These are phyloP conservation scores for Paralagenidium karlingii DNA, from an alignment of 352 stramenopile species.

Conservation along the genomic window DNA sequence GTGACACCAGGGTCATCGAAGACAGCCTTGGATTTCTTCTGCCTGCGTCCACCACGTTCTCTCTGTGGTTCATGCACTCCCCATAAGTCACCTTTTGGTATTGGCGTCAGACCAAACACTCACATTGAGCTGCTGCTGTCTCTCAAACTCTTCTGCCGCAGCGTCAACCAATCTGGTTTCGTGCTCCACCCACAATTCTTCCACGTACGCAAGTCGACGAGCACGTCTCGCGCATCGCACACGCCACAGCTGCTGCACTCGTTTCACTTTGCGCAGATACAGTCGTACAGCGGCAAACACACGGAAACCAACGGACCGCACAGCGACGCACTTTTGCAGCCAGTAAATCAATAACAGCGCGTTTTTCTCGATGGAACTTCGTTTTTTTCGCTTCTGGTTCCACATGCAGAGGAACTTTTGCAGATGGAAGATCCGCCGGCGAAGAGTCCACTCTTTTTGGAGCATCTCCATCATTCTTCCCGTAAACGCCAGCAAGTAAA, in stretches of 20 bases:
- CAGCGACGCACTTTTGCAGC: conserved; percentile 44
- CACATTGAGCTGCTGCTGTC: conserved; percentile 19
- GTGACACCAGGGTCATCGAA: too few relatives aligned
- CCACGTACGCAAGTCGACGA: conserved; percentile 18
- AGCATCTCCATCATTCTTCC: conserved; percentile 23
- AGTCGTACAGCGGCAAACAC: conserved; percentile 37
- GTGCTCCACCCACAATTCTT: conserved; percentile 33
- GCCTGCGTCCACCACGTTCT: too few relatives aligned
- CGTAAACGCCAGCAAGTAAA: conserved; percentile 31
- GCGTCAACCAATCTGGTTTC: conserved; percentile 35
- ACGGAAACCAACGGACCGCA: conserved; percentile 36
- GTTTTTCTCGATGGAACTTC: conserved; percentile 14
- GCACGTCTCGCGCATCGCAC: conserved; percentile 23
- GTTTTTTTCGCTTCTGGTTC: conserved; percentile 20
- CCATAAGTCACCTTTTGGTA: conserved; percentile 8
- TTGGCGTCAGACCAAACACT: conserved; percentile 5
- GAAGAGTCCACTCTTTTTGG: conserved; percentile 18
- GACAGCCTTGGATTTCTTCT: conserved; percentile 1
- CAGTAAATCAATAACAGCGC: conserved; percentile 35
- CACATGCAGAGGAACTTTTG: conserved; percentile 28
- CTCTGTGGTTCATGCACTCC: too few relatives aligned
- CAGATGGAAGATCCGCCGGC: too few relatives aligned
- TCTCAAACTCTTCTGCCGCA: conserved; percentile 27
- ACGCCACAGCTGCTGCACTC: conserved; percentile 34
- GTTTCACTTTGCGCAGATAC: conserved; percentile 35